Conservation (phyloP, 148 eudicot species). For the Oxyria digyna region DNA sequence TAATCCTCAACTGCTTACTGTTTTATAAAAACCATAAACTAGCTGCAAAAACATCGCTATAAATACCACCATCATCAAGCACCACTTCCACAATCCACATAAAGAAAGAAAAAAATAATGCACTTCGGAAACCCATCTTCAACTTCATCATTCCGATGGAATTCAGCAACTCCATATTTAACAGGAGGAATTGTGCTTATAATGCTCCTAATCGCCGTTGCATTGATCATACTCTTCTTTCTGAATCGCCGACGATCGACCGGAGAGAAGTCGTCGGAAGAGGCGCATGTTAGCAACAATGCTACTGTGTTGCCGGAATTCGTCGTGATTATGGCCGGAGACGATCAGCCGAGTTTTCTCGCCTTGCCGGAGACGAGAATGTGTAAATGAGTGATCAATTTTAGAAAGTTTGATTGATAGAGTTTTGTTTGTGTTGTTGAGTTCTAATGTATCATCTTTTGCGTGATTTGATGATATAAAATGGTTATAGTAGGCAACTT, state of each 20-base stretch:
- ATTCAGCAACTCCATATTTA: not conserved
- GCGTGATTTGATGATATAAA: too few species aligned
- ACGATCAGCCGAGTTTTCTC: not conserved
- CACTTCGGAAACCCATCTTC: not conserved
- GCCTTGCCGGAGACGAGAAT: not conserved
- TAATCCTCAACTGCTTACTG: too few species aligned
- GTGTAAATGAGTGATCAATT: too few species aligned
- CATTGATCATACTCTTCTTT: not conserved
- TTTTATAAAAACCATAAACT: too few species aligned
- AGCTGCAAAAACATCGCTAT: not conserved
- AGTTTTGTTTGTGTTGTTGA: too few species aligned
- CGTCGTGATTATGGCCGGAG: slow-evolving; percentile 6
- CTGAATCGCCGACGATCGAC: not conserved
- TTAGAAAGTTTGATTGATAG: too few species aligned
- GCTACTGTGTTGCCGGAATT: not conserved
- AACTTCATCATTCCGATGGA: not conserved
- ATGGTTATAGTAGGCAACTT: too few species aligned
- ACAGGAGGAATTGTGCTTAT: not conserved
- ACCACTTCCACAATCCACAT: not conserved
- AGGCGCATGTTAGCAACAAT: not conserved
- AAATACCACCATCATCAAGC: not conserved
- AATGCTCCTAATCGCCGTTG: not conserved
- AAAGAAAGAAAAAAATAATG: not conserved
- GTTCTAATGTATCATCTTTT: too few species aligned
- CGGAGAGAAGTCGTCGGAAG: not conserved